Percentiles rank a stretch among this genome's conserved stretches.
Conservation (phyloP, 495 filamentous ascomycete species). For the Lepidopterella palustris region DNA sequence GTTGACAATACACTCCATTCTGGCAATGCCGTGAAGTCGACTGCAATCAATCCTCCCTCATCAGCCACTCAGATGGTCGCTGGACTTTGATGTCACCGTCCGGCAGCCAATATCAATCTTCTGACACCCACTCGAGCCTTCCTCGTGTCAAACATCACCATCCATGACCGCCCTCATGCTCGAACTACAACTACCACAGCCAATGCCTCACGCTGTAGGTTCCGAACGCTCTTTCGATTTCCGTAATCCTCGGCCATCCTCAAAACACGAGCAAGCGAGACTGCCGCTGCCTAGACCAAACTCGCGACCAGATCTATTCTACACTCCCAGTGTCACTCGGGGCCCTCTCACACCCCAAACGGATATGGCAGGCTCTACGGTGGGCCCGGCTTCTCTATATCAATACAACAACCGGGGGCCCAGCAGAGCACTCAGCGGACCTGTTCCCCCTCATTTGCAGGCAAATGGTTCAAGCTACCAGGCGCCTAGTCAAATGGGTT, state of each 20-base stretch:
- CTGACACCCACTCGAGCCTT: neutral
- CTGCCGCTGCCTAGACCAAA: constrained; percentile 17
- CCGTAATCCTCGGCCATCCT: constrained; percentile 14
- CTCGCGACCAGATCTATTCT: constrained; percentile 1
- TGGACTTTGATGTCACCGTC: neutral
- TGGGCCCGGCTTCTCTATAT: constrained; percentile 19
- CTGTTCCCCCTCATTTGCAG: neutral
- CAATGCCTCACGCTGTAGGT: constrained; percentile 27
- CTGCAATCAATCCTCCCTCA: constrained; percentile 11
- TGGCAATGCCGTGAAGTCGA: constrained; percentile 22
- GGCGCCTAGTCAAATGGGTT: neutral
- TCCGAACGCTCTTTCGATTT: constrained; percentile 24
- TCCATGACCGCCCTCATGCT: constrained; percentile 16
- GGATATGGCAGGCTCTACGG: constrained; percentile 12
- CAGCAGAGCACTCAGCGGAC: neutral
- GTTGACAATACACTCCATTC: constrained; percentile 3
- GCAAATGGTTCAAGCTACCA: neutral
- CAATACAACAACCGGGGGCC: constrained; percentile 7
- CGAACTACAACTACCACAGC: constrained; percentile 28
- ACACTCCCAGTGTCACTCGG: constrained; percentile 2
- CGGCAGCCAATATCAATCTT: neutral
- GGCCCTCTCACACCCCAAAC: constrained; percentile 21
- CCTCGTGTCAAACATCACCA: neutral
- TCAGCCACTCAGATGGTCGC: neutral
- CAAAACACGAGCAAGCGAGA: neutral